Conservation (phyloP, 192 early-diverging fungal genomes). For the Podila epigama region DNA sequence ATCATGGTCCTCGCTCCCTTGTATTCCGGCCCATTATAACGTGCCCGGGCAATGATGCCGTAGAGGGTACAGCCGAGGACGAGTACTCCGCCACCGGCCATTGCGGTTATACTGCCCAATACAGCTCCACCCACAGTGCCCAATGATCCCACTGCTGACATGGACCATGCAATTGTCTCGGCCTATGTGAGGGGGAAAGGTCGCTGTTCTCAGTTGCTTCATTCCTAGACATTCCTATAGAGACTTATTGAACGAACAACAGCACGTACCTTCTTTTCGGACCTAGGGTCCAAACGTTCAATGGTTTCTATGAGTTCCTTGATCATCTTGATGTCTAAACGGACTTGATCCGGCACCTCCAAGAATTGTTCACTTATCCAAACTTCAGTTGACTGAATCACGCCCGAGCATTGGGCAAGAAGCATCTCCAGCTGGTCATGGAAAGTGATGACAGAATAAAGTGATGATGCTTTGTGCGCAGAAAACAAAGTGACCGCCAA, state of each 20-base stretch:
- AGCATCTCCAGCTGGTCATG: constrained; percentile 58
- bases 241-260: constrained; percentile 9
- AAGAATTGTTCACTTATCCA: constrained; percentile 57
- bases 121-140: constrained; percentile 53
- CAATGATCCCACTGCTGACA: constrained; percentile 55
- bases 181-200: constrained; percentile 5
- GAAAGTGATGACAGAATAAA: constrained; percentile 53
- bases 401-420: constrained; percentile 47
- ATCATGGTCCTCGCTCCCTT: constrained; percentile 37
- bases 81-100: constrained; percentile 49
- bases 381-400: constrained; percentile 52
- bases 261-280: constrained; percentile 50
- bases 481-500: constrained; percentile 55
- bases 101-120: constrained; percentile 47
- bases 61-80: constrained; percentile 50
- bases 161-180: constrained; percentile 48
- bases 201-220: no score
- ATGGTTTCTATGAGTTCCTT: constrained; percentile 51
- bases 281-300: constrained; percentile 52
- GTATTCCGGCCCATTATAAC: constrained; percentile 45
- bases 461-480: constrained; percentile 52
- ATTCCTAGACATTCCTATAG: no score
- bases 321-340: constrained; percentile 41
- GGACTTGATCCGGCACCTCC: constrained; percentile 49
- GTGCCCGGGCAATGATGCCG: constrained; percentile 31